Conservation (phyloP, 1,139 yeast genomes). For the Yamadazyma oceani region DNA sequence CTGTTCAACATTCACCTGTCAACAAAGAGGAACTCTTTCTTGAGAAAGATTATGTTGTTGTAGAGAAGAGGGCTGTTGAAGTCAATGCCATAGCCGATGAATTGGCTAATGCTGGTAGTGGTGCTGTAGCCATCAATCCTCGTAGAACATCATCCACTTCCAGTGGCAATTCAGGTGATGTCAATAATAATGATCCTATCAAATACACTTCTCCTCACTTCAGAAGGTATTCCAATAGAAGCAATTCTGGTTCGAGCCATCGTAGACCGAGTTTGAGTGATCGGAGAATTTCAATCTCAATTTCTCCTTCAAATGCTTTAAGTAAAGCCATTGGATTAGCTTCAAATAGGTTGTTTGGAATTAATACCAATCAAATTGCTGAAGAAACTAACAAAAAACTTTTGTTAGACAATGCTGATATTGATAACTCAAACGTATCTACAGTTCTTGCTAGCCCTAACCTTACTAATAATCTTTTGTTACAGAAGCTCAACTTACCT, state of each 20-base stretch:
- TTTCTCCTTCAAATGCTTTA: slow-evolving; percentile 86
- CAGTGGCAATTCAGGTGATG: slow-evolving; percentile 15
- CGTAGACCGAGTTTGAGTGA: slow-evolving; percentile 55
- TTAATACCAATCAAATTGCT: slow-evolving; percentile 9
- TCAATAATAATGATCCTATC: slow-evolving; percentile 12
- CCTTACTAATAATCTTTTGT: slow-evolving; percentile 35
- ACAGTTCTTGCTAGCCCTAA: slow-evolving; percentile 32
- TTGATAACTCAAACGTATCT: slow-evolving; percentile 11
- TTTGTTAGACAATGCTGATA: slow-evolving; percentile 8
- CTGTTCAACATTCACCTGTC: slow-evolving; percentile 2
- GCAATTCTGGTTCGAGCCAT: slow-evolving; percentile 30
- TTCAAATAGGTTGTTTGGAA: slow-evolving; percentile 81
- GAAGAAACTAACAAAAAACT: slow-evolving; percentile 17
- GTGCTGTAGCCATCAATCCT: slow-evolving; percentile 47
- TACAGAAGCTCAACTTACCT: slow-evolving; percentile 38
- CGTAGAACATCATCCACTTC: slow-evolving; percentile 15
- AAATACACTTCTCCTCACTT: slow-evolving; percentile 15
- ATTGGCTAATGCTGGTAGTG: slow-evolving; percentile 66
- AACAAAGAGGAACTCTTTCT: slow-evolving; percentile 47
- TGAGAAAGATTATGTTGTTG: slow-evolving; percentile 88
- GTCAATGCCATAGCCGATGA: slow-evolving; percentile 95
- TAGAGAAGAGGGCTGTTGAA: slow-evolving; percentile 91
- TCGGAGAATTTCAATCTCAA: slow-evolving; percentile 63
- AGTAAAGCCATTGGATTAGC: slow-evolving; percentile 87
- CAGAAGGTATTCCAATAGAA: slow-evolving; percentile 34